These are phyloP conservation scores for Eucalyptus leucophloia DNA, from an alignment of 345 rosid species.

Conservation along the genomic window DNA sequence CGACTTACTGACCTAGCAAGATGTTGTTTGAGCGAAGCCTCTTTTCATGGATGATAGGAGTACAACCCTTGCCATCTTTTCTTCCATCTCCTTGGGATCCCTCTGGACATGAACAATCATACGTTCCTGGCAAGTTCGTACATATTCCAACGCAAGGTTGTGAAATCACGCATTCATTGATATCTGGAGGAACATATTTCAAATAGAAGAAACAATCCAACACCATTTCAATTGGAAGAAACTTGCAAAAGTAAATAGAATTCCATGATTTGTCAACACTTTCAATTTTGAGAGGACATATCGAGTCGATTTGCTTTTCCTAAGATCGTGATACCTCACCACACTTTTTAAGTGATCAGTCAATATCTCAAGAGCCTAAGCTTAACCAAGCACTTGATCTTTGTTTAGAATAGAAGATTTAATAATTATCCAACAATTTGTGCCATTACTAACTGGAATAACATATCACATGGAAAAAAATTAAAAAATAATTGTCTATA, in stretches of 20 bases:
- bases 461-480: too few species aligned
- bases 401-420: too few species aligned
- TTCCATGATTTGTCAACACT: neutral
- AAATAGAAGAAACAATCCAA: neutral
- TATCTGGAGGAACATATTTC: neutral
- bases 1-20: neutral
- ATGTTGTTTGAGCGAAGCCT: neutral
- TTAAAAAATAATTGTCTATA: too few species aligned
- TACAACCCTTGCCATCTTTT: neutral
- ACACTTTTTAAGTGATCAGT: neutral
- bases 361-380: neutral
- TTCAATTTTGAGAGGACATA: neutral
- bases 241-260: neutral
- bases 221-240: neutral
- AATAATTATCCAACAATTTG: too few species aligned
- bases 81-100: conserved; percentile 9
- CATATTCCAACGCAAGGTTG: neutral
- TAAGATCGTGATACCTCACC: neutral
- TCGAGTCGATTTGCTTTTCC: fast-evolving
- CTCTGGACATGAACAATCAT: conserved; percentile 9
- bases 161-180: conserved; percentile 2
- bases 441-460: too few species aligned
- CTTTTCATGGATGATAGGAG: neutral
- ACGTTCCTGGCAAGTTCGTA: neutral
- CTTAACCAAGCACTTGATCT: too few species aligned